Base-by-base conservation (phyloP, 306 rosid genomes). In the Quercus dentata region DNA sequence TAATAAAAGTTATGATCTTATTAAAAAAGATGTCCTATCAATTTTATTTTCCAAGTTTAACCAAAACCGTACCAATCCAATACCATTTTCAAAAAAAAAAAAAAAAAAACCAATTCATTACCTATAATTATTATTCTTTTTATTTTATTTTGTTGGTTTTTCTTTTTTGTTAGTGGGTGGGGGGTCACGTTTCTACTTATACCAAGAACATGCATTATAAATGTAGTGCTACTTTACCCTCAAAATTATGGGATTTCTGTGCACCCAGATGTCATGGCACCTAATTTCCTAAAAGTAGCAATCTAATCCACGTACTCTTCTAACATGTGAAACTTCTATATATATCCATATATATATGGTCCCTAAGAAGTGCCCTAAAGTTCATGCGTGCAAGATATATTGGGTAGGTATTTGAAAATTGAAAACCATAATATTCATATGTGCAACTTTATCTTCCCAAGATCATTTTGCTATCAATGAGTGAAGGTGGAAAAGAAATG, bases 291-390 rank as follows among this genome's bases (percentile, higher is more conserved):
- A 62, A 59, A 79, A 68, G 76, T 57, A 46, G 80, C 51, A 44
- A 72, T 69, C 79, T 76, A 71, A 84, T 76, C 81, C 84, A 71
- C 61, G 44, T 28, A 63, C 25, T 30, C 49, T 6, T 63, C 65
- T 1, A 20, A 33, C 70, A 33, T 14, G 14, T 61, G 15, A 23
- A 17, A 4, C 46, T 19, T 4, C 46, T 27, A 10, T 67, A 21
- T 75, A 56, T 78, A 74, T 41, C 20, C 38, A 31, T 54, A 74
- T 23, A 6, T 30, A 5, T 1, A 14, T 56, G 19, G 23, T 51
- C 63, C 38, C 31, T 11, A 3, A 25, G 31, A 25, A 25, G 67
- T 25, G 67, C 27, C 33, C 67, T 25, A 61, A 21, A 41, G 82
- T 58, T 56, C 72, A 41, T 59, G 67, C 74, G 56, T 41, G n/a